These are phyloP conservation scores for Adansonia digitata DNA, from an alignment of 345 rosid species.

Conservation along the genomic window DNA sequence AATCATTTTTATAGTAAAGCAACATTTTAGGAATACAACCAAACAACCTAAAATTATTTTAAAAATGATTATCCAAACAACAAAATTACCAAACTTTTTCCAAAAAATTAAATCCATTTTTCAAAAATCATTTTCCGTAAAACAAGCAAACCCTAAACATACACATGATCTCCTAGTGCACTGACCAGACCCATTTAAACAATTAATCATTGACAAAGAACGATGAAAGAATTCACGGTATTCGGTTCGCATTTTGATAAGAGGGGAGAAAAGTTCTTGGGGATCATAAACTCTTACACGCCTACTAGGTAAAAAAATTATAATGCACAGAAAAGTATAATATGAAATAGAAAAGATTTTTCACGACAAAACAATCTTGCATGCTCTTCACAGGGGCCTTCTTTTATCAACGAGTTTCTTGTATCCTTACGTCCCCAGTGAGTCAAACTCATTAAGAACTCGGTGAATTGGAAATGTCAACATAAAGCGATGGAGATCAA, in stretches of 20 bases:
- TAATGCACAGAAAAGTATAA: slow-evolving; percentile 10
- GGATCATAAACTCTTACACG: neutral
- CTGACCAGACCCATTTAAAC: neutral
- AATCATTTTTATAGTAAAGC: too few relatives aligned
- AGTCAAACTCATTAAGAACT: slow-evolving; percentile 14
- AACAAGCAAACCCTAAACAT: neutral
- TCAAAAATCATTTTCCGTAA: neutral
- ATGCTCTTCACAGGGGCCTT: neutral
- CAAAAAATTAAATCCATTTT: too few relatives aligned
- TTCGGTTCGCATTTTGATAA: neutral
- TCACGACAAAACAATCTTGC: neutral
- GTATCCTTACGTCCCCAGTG: neutral
- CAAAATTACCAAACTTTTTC: neutral
- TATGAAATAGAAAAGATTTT: slow-evolving; percentile 1
- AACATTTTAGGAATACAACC: neutral
- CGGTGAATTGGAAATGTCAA: neutral
- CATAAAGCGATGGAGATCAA: slow-evolving; percentile 20
- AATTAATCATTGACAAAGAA: neutral
- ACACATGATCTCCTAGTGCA: neutral
- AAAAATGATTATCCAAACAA: neutral
- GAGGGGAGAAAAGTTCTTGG: neutral
- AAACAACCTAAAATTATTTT: too few relatives aligned
- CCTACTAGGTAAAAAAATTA: slow-evolving; percentile 10
- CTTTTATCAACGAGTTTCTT: neutral
- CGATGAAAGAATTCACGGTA: neutral